phyloP scores from a whole-genome alignment of 768 basidiomycete species.

The Porphyrellus cyaneotinctus region DNA sequence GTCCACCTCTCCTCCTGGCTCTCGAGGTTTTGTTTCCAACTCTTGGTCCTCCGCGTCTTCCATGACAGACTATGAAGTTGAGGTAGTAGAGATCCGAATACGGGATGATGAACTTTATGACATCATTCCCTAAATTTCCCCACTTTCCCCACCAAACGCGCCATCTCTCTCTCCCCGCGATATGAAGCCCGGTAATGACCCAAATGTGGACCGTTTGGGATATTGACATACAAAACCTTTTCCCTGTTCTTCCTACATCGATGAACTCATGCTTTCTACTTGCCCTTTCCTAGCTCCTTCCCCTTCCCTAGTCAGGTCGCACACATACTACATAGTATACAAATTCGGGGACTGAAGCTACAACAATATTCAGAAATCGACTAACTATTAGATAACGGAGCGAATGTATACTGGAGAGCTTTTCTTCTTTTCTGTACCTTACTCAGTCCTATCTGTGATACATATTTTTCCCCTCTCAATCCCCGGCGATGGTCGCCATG shows the following conservation, averaged over 20 bases:
- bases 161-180: neutral
- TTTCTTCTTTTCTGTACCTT: neutral
- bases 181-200: constrained; percentile 13
- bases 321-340: constrained; percentile 2
- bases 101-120: constrained; percentile 72
- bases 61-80: constrained; percentile 74
- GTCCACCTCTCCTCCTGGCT: constrained; percentile 77
- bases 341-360: constrained; percentile 2
- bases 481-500: constrained; percentile 41
- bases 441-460: neutral
- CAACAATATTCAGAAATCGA: constrained; percentile 1
- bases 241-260: neutral
- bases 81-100: constrained; percentile 85
- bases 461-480: constrained; percentile 5
- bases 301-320: neutral
- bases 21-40: constrained; percentile 59
- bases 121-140: constrained; percentile 54
- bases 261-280: constrained; percentile 12
- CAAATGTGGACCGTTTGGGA: constrained; percentile 12
- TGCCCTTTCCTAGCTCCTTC: neutral
- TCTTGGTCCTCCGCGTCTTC: constrained; percentile 66
- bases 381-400: constrained; percentile 9
- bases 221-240: constrained; percentile 9
- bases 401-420: constrained; percentile 7
- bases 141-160: neutral